phyloP scores from a whole-genome alignment of 208 protist genomes.

The Acanthamoeba lenticulata region DNA sequence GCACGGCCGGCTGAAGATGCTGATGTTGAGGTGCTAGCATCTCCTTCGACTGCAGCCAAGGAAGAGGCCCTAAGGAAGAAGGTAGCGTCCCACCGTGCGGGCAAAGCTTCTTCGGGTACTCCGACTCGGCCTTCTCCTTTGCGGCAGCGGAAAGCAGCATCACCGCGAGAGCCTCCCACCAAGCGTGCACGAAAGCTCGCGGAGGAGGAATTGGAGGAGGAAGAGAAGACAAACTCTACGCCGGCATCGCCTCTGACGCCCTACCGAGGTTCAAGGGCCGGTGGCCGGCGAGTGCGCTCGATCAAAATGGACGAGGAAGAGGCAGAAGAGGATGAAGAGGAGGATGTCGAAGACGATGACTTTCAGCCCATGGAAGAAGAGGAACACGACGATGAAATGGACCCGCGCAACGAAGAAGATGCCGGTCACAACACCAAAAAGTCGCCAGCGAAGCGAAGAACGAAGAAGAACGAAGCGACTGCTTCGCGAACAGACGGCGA shows the following conservation, averaged over 20 bases:
- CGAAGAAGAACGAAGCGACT: background rate
- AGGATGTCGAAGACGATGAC: background rate
- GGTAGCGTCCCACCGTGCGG: background rate
- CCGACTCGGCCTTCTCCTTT: background rate
- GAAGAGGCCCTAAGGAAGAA: background rate
- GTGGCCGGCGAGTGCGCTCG: background rate
- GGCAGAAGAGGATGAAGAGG: background rate
- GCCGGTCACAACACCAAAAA: background rate
- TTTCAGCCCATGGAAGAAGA: background rate
- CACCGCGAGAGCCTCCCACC: background rate
- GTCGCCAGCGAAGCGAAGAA: background rate
- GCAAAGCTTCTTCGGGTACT: background rate
- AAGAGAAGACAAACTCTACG: background rate
- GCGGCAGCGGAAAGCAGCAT: background rate
- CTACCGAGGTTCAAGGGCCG: background rate
- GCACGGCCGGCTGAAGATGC: background rate
- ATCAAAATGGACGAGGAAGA: background rate
- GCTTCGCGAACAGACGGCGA: no score
- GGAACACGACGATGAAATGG: background rate
- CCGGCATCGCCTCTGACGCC: background rate
- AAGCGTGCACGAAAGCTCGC: background rate
- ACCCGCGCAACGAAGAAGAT: background rate
- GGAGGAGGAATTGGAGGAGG: background rate
- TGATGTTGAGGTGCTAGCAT: background rate
- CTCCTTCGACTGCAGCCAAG: background rate